Base-by-base conservation (phyloP, 352 stramenopile genomes). In the Phytophthora pluvialis region DNA sequence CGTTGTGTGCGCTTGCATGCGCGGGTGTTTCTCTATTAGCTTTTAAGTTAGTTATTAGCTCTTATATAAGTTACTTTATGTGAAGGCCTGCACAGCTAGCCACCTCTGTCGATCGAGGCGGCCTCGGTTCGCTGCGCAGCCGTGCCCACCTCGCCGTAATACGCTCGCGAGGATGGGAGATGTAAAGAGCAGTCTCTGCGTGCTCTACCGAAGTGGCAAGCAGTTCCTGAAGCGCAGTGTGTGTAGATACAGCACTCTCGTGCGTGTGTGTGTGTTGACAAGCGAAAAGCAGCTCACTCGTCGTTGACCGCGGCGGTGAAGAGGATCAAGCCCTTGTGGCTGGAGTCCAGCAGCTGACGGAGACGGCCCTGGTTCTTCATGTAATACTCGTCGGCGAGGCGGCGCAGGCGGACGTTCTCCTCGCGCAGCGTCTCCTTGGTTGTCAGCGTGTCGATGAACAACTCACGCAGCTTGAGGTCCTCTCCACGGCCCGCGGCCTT, bases 351-450 rank as follows among this genome's bases (percentile, higher is more conserved):
- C 26, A 90, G 64, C 52, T 83, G 63, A 13, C 78, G 81, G 28
- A 90, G 62, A 0, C 79, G 79, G 8, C 81, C 79, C 53, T 90
- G 81, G 69, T 90, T 90, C 67, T 90, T 90, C 81, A 90, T 88
- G 75, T 88, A 90, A 64, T 86, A 84, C 73, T 88, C 79, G 63
- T 90, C 81, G 0, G 81, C 81, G 16, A 88, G 75, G 8, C 75
- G 77, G 31, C 81, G 78, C 33, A 90, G 77, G n/a, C 77, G 79
- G 25, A 73, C 67, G 63, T 90, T 88, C 73, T 90, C 81, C 66
- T 86, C 71, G 21, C 79, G 78, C 47, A 90, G 69, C 35, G 67
- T 58, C 55, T 90, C 81, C 56, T 89, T 90, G 10, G 68, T 69
- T 26, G 71, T 70, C 25, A 84, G 60, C 46, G 66, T 78, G 36